Conservation (phyloP, 1,284 basidiomycete species). For the Mycosarcoma maydis region DNA sequence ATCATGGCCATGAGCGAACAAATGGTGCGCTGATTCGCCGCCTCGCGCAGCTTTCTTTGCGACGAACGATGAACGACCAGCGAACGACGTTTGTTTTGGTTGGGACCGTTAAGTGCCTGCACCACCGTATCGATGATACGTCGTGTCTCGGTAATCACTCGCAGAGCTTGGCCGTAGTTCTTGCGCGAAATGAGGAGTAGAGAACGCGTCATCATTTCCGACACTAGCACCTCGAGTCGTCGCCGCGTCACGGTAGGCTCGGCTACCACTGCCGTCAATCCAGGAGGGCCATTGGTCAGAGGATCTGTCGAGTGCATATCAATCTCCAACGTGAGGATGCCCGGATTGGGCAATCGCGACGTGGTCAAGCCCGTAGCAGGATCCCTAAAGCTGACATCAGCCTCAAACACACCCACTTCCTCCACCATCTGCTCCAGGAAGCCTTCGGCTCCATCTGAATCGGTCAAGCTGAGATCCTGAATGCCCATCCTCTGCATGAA, state of each 20-base stretch:
- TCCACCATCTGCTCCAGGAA: conserved; percentile 56
- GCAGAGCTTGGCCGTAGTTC: conserved; percentile 56
- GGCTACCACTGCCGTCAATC: conserved; percentile 49
- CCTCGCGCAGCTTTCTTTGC: conserved; percentile 48
- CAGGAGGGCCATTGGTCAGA: conserved; percentile 43
- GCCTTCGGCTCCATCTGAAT: conserved; percentile 39
- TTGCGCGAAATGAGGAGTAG: conserved; percentile 58
- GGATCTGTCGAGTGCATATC: conserved; percentile 55
- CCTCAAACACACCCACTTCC: conserved; percentile 60
- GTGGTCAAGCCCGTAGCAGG: conserved; percentile 42
- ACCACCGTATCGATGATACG: conserved; percentile 62
- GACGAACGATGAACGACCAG: conserved; percentile 33
- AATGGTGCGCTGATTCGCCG: conserved; percentile 48
- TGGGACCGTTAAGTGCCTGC: conserved; percentile 45
- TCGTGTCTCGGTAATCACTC: conserved; percentile 57
- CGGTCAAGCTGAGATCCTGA: conserved; percentile 50
- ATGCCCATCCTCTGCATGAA: conserved; percentile 63
- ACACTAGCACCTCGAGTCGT: conserved; percentile 58
- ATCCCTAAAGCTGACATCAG: conserved; percentile 57
- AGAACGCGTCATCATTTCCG: conserved; percentile 62
- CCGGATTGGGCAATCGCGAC: conserved; percentile 43
- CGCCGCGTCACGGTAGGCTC: conserved; percentile 59
- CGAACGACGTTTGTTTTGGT: conserved; percentile 23
- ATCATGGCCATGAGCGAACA: conserved; percentile 59
- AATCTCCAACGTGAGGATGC: conserved; percentile 57